Evolutionary conservation across 2,329 filamentous ascomycete species (phyloP), one percentile per base, ranked within the genome.

Genomic region (Fusarium sp.): DNA sequence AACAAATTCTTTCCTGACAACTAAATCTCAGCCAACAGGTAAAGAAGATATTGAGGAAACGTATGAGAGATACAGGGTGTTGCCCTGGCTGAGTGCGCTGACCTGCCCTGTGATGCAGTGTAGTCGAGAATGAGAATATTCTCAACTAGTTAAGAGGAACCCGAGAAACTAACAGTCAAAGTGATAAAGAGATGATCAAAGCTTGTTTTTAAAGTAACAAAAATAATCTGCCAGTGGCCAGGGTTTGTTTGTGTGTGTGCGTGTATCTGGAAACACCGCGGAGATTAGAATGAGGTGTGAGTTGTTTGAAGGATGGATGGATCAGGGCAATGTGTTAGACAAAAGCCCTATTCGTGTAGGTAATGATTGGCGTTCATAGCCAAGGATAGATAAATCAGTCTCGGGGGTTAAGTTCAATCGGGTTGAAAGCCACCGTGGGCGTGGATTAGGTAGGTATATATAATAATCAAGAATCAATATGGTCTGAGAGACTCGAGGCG

Each of bases 301-400:
- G 49, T 30, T 61, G 52, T 30, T 44, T 32, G 18, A 20, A 50
- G 57, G 20, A 50, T 26, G 20, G 48, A 30, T 54, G 20, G 48
- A 30, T 69, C 64, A 71, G 50, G 60, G 64, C 55, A 57, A 33
- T 33, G 23, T 58, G 40, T 70, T 72, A 58, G 56, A 72, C 40
- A 69, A 44, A 46, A 62, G 46, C 45, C 44, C 52, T 41, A 35
- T 60, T 26, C 53, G 35, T 57, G 32, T 44, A 6, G 23, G 23
- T 23, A 53, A 17, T 38, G 26, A 30, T 48, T 57, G 32, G 40
- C 35, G 33, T 41, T 46, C 45, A 20, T 53, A 52, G 35, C 42
- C 46, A 50, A 54, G 26, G 14, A 44, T 11, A 30, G 23, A 38
- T 18, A 35, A 45, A 41, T 52, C 37, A 49, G 55, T 59, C 45